Base-by-base conservation (phyloP, 495 filamentous ascomycete genomes). In the Rostrohypoxylon terebratum region DNA sequence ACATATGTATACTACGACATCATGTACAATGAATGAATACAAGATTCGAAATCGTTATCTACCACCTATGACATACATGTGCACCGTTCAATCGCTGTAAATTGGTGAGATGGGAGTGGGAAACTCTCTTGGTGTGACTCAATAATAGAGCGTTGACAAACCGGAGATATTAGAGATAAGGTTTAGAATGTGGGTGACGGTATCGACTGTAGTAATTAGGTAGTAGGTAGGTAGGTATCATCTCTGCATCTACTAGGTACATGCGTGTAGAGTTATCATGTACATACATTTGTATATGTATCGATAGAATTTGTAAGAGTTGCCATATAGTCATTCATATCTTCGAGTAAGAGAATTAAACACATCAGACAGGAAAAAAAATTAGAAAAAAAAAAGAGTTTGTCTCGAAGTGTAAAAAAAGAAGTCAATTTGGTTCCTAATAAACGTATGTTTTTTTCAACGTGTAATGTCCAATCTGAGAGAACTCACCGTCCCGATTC, bases 391-490 rank as follows among this genome's bases (percentile, higher is more conserved):
- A 25, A 36, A 18, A 23, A 54, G 48, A 14, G 28, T 53, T 31
- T n/a, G 23, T 53, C 28, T 54, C 14, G 42, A 40, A 45, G 42
- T 1, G 63, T 42, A 48, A 58, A 42, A 42, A 59, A 38, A 63
- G 13, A 38, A 63, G 13, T 21, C 42, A 63, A 72, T 63, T 72
- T 63, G 63, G 42, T 68, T 62, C 68, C 34, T 60, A 59, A 61
- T 50, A 63, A 66, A 61, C 65, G 70, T 69, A 73, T 69, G 54
- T 68, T 73, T 66, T 65, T 59, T 48, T 28, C 64, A 42, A 59
- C 54, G 64, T 63, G 58, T 47, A 72, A 68, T 72, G 45, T 55
- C 42, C 3, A 67, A 23, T 53, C 48, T 53, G 10, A 53, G 18
- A 36, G 31, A 16, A 57, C 9, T 36, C n/a, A 60, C 54, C 45